A percentile compares a stretch with the other conserved stretches of the same genome.
Evolutionary conservation across 768 basidiomycete species (phyloP).

Genomic region (Suillus decipiens): DNA sequence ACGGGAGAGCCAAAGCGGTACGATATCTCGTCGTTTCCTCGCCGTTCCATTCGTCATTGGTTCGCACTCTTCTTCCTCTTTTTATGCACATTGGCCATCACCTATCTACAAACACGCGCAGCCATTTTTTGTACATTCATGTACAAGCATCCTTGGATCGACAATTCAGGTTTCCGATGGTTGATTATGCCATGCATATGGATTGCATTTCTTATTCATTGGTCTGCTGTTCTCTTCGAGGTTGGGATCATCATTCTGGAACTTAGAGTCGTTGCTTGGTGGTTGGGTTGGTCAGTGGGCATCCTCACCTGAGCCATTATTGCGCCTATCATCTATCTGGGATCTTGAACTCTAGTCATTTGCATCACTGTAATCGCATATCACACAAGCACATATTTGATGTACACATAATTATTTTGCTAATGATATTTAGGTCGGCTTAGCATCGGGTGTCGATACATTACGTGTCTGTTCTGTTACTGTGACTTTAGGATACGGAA

Average conservation of each 20-base stretch:
- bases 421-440: constrained; percentile 11
- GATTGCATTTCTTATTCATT: constrained; percentile 64
- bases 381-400: constrained; percentile 7
- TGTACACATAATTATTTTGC: constrained; percentile 5
- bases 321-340: constrained; percentile 12
- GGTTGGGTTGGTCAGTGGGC: constrained; percentile 71
- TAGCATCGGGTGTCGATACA: constrained; percentile 2
- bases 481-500: background rate
- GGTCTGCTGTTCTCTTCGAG: constrained; percentile 66
- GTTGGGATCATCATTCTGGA: constrained; percentile 57
- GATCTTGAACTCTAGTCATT: constrained; percentile 12
- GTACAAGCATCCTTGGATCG: constrained; percentile 58
- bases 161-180: constrained; percentile 64
- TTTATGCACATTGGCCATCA: constrained; percentile 46
- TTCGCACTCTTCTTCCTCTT: constrained; percentile 57
- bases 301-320: constrained; percentile 39
- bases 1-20: constrained; percentile 76
- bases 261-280: constrained; percentile 65
- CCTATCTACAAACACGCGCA: constrained; percentile 56
- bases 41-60: constrained; percentile 71
- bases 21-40: constrained; percentile 56
- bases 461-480: background rate
- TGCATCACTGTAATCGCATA: constrained; percentile 15
- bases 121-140: constrained; percentile 56
- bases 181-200: constrained; percentile 62